phyloP scores from a whole-genome alignment of 164 flowering plant species.

The Vitis rotundifolia region DNA sequence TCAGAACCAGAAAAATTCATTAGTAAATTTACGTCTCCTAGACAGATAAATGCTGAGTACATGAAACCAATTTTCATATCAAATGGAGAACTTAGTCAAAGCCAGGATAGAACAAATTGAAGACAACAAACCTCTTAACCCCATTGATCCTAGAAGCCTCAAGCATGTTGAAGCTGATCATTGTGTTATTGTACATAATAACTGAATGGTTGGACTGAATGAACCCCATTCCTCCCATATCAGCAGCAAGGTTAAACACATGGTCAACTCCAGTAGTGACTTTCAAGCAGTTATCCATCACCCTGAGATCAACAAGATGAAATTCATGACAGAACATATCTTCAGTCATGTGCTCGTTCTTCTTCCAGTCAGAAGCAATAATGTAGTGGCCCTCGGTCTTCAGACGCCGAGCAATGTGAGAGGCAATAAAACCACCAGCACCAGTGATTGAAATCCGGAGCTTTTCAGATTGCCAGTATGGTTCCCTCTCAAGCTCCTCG shows the following conservation, averaged over 20 bases:
- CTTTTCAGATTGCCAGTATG: conserved; percentile 90
- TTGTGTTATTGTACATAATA: conserved; percentile 95
- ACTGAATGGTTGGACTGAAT: conserved; percentile 99
- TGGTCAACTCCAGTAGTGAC: conserved; percentile 86
- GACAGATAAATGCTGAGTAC: too few relatives aligned
- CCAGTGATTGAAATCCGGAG: conserved; percentile 92
- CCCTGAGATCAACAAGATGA: conserved; percentile 94
- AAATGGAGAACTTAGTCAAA: background rate
- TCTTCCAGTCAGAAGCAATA: conserved; percentile 99
- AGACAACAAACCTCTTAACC: conserved; percentile 69
- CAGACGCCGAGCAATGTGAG: conserved; percentile 93
- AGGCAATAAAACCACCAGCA: conserved; percentile 98
- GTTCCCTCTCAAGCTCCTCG: conserved; percentile 81
- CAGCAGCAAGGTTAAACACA: conserved; percentile 99
- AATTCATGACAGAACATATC: conserved; percentile 98
- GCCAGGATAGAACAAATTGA: background rate
- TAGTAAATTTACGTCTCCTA: background rate
- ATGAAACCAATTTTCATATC: background rate
- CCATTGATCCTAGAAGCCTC: conserved; percentile 92
- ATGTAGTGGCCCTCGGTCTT: conserved; percentile 96
- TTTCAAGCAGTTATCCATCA: conserved; percentile 95
- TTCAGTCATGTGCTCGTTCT: conserved; percentile 97
- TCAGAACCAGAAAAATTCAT: background rate
- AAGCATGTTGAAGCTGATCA: conserved; percentile 98
- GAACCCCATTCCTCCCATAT: conserved; percentile 99